Evolutionary conservation across 306 rosid genomes (phyloP), one percentile per base, ranked within the genome.

Genomic region (Rosa rugosa): DNA sequence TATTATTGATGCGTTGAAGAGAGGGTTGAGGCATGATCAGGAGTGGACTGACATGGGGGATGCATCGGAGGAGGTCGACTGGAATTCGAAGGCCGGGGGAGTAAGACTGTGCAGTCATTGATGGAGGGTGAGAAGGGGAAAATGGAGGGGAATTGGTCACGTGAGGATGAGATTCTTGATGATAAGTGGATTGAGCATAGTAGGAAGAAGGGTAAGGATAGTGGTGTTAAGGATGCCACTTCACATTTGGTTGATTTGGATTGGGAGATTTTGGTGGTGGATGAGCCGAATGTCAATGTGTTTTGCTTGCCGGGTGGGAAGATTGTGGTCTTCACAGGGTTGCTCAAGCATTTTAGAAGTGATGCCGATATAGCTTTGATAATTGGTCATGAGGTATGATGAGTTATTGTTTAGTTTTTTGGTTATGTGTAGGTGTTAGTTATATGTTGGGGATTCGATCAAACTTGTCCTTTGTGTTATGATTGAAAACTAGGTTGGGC

Each of bases 271-370:
- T 31, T 31, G 34, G 34, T 31, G 34, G 27, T 94, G 62, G 82
- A 94, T 81, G 86, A 88, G 60, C 91, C 96, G 67, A 84, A 85
- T 64, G 90, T 92, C 44, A 90, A 91, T 84, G 96, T 94, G 18
- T 85, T 89, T 49, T 91, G 97, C 79, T 73, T 91, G 76, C 96
- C 96, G 2, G 97, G 98, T 34, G 98, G 98, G 81, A 94, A 94
- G 88, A 94, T 94, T 36, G 91, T 90, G 13, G 93, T 92, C 51
- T 92, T 89, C 76, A 88, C 94, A 1, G 97, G 98, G 60, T 81
- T 92, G 86, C 80, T 94, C 0, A 89, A 94, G 45, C 96, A 94
- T 82, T 90, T 94, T 75, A 84, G 63, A 85, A 89, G 72, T 75
- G 92, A 94, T 70, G 89, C 84, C 5, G 97, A 92, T 86, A 64